Evolutionary conservation across 495 filamentous ascomycete genomes (phyloP).

Genomic region (Penicillium dipodomyicola): DNA sequence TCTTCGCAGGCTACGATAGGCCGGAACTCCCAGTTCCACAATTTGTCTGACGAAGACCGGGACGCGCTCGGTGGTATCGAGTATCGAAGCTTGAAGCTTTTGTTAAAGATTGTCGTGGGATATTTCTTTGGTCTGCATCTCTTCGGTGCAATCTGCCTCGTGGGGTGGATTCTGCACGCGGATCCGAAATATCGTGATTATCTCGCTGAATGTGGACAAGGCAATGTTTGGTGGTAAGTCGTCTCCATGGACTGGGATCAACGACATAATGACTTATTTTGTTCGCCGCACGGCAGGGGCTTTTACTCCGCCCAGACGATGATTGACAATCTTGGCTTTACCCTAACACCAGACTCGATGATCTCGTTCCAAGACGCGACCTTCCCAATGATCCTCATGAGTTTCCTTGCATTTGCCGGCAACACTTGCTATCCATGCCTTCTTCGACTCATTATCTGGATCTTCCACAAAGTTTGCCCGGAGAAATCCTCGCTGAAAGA

Average conservation of each 20-base stretch:
- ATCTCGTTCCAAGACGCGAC: conserved; percentile 68
- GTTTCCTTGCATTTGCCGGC: conserved; percentile 74
- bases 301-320: conserved; percentile 38
- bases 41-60: conserved; percentile 57
- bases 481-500: conserved; percentile 28
- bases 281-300: conserved; percentile 23
- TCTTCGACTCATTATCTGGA: conserved; percentile 77
- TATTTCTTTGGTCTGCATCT: conserved; percentile 68
- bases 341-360: conserved; percentile 83
- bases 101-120: conserved; percentile 52
- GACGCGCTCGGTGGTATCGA: conserved; percentile 63
- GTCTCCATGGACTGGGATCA: background rate
- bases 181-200: conserved; percentile 52
- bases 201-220: conserved; percentile 54
- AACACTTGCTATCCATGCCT: conserved; percentile 82
- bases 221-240: conserved; percentile 66
- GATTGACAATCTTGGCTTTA: conserved; percentile 56
- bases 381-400: conserved; percentile 65
- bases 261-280: conserved; percentile 1
- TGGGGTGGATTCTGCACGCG: conserved; percentile 67
- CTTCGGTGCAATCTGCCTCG: conserved; percentile 59
- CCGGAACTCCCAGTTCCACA: conserved; percentile 75
- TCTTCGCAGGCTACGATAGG: conserved; percentile 59
- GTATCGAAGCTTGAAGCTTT: conserved; percentile 57
- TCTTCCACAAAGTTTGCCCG: conserved; percentile 53